Evolutionary conservation across 2,329 filamentous ascomycete species (phyloP), one percentile per base, ranked within the genome.

Genomic region (Boeremia lycopersici): DNA sequence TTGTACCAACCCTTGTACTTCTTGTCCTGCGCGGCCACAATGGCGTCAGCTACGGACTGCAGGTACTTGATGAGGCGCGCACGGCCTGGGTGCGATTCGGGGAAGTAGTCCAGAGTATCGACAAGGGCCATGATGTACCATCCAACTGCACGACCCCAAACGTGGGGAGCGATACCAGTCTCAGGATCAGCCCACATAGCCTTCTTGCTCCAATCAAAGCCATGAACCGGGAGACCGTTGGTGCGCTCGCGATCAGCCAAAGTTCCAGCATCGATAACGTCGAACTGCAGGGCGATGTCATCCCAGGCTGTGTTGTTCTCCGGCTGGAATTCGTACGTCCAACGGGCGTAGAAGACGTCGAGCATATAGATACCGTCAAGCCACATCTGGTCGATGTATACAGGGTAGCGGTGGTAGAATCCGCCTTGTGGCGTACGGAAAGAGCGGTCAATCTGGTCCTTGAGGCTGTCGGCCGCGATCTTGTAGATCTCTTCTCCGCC

Each of bases 101-200:
- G 56, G 34, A 59, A 56, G 40, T 55, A 56, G 19, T 81, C 77
- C 31, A 83, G 70, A 0, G 77, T 74, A 36, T 85, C 80, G 4
- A 83, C 70, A 7, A 84, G 64, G 0, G 79, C 78, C 67, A 81
- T 77, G 11, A 80, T 70, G 57, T 83, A 84, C 82, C 82, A 84
- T 0, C 81, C 82, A 0, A 82, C 67, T 1, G 79, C 74, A 4
- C 83, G 72, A 26, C 74, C 76, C 83, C 83, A 85, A 19, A 84
- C 78, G 2, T 78, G 66, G 0, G 81, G 82, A 30, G 78, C 79
- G 0, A 78, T 81, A 1, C 83, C 82, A 0, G 79, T 84, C 4
- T 64, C 51, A 0, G 75, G 69, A 44, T 82, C 72, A 0, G 83
- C 82, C 83, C 83, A 85, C 0, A 76, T 65, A 3, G 81, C 80